phyloP scores from a whole-genome alignment of 768 basidiomycete species.

The Kwoniella newhampshirensis region DNA sequence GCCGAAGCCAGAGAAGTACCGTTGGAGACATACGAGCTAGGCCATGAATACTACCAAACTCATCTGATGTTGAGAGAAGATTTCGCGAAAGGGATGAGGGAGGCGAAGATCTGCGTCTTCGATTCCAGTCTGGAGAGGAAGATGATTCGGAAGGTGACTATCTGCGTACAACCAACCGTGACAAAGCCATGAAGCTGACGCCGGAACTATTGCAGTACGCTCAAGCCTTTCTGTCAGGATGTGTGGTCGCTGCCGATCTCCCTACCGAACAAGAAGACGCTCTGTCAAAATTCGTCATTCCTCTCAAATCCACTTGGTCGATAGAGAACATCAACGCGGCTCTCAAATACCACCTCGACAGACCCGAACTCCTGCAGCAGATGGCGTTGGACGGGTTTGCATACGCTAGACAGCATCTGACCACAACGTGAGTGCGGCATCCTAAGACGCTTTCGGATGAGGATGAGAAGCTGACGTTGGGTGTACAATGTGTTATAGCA shows the following conservation, averaged over 20 bases:
- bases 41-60: constrained; percentile 38
- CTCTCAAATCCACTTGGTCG: constrained; percentile 37
- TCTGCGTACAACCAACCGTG: neutral
- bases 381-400: constrained; percentile 48
- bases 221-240: constrained; percentile 47
- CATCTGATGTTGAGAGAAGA: constrained; percentile 40
- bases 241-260: constrained; percentile 49
- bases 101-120: constrained; percentile 50
- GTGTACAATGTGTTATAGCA: constrained; percentile 1
- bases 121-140: constrained; percentile 49
- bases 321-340: constrained; percentile 44
- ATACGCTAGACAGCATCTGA: constrained; percentile 45
- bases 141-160: constrained; percentile 47
- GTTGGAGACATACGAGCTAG: constrained; percentile 42
- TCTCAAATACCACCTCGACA: constrained; percentile 29
- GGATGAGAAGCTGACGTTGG: constrained; percentile 1
- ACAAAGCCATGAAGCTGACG: neutral
- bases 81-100: constrained; percentile 48
- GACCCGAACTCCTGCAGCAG: constrained; percentile 36
- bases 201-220: constrained; percentile 33
- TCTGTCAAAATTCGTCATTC: constrained; percentile 42
- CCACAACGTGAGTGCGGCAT: constrained; percentile 36
- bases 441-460: neutral
- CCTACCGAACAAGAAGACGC: constrained; percentile 50
- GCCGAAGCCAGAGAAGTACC: constrained; percentile 27